Conservation (phyloP, 2,329 filamentous ascomycete species). For the Sclerotiophoma versabilis region DNA sequence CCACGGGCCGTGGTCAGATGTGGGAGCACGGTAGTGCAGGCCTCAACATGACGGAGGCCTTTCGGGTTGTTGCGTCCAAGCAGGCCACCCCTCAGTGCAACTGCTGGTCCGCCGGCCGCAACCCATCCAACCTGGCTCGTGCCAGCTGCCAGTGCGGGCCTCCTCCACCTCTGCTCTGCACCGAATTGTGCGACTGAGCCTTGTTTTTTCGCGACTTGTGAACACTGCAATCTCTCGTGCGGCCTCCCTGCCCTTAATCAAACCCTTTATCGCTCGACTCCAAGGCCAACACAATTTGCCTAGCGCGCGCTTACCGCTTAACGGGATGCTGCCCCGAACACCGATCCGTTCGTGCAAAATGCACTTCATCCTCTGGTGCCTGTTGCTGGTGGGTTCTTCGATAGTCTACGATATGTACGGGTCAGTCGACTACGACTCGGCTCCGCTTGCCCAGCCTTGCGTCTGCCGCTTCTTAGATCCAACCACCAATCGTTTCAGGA, state of each 20-base stretch:
- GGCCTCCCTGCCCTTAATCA: slow-evolving; percentile 19
- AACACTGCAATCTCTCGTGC: slow-evolving; percentile 32
- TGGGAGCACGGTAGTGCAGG: slow-evolving; percentile 12
- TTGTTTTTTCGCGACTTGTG: slow-evolving; percentile 30
- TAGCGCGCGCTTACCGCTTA: slow-evolving; percentile 18
- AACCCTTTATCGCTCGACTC: slow-evolving; percentile 18
- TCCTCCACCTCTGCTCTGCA: slow-evolving; percentile 15
- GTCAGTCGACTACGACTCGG: slow-evolving; percentile 6
- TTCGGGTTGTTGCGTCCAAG: slow-evolving; percentile 1
- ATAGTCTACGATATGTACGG: slow-evolving; percentile 6
- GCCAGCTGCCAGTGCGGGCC: slow-evolving; percentile 14
- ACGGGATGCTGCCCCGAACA: neutral
- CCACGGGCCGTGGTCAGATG: slow-evolving; percentile 21
- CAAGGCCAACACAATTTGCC: slow-evolving; percentile 13
- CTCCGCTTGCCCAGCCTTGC: slow-evolving; percentile 18
- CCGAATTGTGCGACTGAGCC: slow-evolving; percentile 22
- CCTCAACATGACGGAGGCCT: slow-evolving; percentile 20
- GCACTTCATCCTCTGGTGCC: slow-evolving; percentile 9
- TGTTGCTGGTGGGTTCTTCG: slow-evolving; percentile 12
- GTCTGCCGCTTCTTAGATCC: slow-evolving; percentile 18
- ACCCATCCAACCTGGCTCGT: slow-evolving; percentile 18
- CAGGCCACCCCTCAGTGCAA: neutral
- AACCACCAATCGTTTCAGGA: slow-evolving; percentile 24
- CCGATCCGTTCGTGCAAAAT: slow-evolving; percentile 7
- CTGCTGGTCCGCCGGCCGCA: slow-evolving; percentile 1